Evolutionary conservation across 1,284 basidiomycete genomes (phyloP).

Genomic region (Tilletia walkeri): DNA sequence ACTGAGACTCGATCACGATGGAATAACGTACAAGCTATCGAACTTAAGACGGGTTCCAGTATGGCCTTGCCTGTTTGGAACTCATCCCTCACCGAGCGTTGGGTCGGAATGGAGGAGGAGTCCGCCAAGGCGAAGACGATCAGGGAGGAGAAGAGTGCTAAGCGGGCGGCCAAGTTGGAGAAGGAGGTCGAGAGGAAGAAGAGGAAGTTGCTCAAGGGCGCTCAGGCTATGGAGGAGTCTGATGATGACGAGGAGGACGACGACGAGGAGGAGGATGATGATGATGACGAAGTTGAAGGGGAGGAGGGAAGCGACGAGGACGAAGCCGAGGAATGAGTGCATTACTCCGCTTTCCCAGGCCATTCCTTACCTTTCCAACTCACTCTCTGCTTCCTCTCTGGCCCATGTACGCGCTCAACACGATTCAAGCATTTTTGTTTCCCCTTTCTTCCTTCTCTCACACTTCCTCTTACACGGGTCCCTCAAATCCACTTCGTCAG

Average conservation of each 20-base stretch:
- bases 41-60: constrained; percentile 85
- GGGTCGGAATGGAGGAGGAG: constrained; percentile 23
- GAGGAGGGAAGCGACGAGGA: constrained; percentile 1
- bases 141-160: neutral
- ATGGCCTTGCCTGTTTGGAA: constrained; percentile 87
- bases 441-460: neutral
- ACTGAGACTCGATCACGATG: constrained; percentile 58
- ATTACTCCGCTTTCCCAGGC: neutral
- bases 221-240: constrained; percentile 8
- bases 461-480: neutral
- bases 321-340: neutral
- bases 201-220: constrained; percentile 16
- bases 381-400: neutral
- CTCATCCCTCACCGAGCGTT: constrained; percentile 62
- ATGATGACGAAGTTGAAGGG: neutral
- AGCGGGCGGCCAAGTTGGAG: constrained; percentile 14
- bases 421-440: too few species aligned
- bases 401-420: too few species aligned
- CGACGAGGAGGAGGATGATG: neutral
- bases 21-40: constrained; percentile 84
- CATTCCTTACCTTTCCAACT: neutral
- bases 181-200: constrained; percentile 17
- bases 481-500: neutral
- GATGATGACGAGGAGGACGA: constrained; percentile 9
- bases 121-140: constrained; percentile 20